Evolutionary conservation across 1,284 basidiomycete species (phyloP), one percentile per base, ranked within the genome.

Genomic region (Inonotus obliquus): DNA sequence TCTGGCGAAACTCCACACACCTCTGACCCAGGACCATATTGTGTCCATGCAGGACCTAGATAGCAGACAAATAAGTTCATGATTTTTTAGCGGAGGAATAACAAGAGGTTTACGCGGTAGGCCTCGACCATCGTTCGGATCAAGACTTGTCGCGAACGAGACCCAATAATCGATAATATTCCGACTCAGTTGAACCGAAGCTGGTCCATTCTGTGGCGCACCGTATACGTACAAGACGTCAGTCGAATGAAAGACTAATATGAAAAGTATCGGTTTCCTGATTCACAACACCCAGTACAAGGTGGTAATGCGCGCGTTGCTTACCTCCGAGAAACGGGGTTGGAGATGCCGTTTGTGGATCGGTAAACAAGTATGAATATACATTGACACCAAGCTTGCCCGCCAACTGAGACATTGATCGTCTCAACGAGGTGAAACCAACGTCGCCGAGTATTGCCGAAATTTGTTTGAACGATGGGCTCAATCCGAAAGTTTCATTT

Each of bases 131-230:
- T 82, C 81, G 63, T 82, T 83, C 5, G 81, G 80, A 56, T 79
- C 73, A 44, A 81, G 67, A 41, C 75, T 77, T 2, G 75, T 76
- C 1, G 76, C 77, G 61, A 82, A 82, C 0, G 81, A 81, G 14
- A 82, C 71, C 80, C 80, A 82, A 60, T 81, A 82, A 58, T 82
- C 77, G 63, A 79, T 75, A 75, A 82, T 80, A 25, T 41, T 25
- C 9, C 54, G 47, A 59, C 77, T 79, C 3, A 81, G 61, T 27
- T 62, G 54, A 4, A 70, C 69, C 6, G 73, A 68, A 1, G 67
- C 57, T 2, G 72, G 71, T 1, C 64, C 60, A 56, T 71, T 70
- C 10, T 57, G 57, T 10, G 70, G 67, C 4, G 58, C 65, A 5
- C 74, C 73, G 51, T 76, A 80, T 1, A 81, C 75, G 62, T 75